phyloP scores from a whole-genome alignment of 1,284 basidiomycete genomes.

The Anthracocystis setariae region DNA sequence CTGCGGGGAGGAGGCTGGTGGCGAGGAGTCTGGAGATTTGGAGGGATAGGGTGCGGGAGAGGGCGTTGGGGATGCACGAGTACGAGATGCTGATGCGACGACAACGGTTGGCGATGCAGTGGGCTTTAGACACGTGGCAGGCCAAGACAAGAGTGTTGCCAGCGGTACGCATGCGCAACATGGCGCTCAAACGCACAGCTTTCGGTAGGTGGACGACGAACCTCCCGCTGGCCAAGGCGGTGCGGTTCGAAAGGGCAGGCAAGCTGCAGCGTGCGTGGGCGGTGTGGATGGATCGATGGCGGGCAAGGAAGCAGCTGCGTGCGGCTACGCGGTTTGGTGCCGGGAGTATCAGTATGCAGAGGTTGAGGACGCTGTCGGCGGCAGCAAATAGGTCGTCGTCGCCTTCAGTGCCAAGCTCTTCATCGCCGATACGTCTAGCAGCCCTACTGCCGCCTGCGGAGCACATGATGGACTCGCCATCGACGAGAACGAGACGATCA shows the following conservation, averaged over 20 bases:
- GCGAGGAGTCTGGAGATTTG: constrained; percentile 15
- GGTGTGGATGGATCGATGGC: constrained; percentile 10
- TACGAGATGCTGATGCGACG: constrained; percentile 44
- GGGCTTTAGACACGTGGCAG: constrained; percentile 33
- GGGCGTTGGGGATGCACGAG: constrained; percentile 31
- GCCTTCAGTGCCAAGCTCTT: constrained; percentile 9
- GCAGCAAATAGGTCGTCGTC: constrained; percentile 29
- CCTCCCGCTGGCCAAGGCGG: constrained; percentile 31
- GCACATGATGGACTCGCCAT: no score
- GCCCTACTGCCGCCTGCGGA: background rate
- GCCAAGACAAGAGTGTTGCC: constrained; percentile 31
- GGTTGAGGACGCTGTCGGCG: constrained; percentile 32
- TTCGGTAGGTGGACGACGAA: constrained; percentile 22
- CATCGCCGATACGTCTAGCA: constrained; percentile 9
- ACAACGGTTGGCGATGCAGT: constrained; percentile 27
- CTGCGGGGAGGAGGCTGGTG: constrained; percentile 1
- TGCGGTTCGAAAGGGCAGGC: background rate
- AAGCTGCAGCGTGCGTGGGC: constrained; percentile 9
- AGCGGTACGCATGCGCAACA: constrained; percentile 44
- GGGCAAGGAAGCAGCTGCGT: constrained; percentile 16
- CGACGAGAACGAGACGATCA: no score
- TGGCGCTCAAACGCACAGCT: constrained; percentile 18
- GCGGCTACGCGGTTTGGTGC: constrained; percentile 38
- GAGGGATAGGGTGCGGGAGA: constrained; percentile 33
- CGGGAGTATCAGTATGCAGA: constrained; percentile 15